phyloP scores from a whole-genome alignment of 805 yeast genomes.

The Candida sonorensis region DNA sequence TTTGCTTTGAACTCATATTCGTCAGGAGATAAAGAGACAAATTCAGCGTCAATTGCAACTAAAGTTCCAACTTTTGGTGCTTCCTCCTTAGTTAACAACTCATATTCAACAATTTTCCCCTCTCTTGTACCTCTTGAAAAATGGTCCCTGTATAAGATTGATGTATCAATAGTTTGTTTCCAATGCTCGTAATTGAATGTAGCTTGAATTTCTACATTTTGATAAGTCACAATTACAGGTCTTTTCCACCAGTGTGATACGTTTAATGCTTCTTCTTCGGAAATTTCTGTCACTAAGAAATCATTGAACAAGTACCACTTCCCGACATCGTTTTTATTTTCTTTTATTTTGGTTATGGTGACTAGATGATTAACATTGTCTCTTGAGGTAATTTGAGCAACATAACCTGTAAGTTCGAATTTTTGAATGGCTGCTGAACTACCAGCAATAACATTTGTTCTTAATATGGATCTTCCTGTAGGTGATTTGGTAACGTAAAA shows the following conservation, averaged over 20 bases:
- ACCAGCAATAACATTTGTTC: slow-evolving; percentile 20
- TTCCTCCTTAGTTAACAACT: slow-evolving; percentile 57
- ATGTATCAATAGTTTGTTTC: slow-evolving; percentile 47
- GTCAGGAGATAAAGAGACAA: slow-evolving; percentile 76
- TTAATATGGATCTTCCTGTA: slow-evolving; percentile 20
- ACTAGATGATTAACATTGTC: slow-evolving; percentile 54
- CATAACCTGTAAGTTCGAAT: slow-evolving; percentile 63
- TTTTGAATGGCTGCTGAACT: slow-evolving; percentile 23
- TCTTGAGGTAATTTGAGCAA: slow-evolving; percentile 56
- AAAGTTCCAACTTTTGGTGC: slow-evolving; percentile 71
- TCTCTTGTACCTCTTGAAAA: slow-evolving; percentile 64
- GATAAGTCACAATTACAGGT: slow-evolving; percentile 67
- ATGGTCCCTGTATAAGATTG: slow-evolving; percentile 66
- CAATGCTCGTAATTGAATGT: slow-evolving; percentile 44
- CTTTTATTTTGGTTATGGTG: slow-evolving; percentile 43
- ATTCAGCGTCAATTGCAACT: slow-evolving; percentile 95
- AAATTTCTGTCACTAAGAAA: slow-evolving; percentile 71
- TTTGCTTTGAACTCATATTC: slow-evolving; percentile 68
- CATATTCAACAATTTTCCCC: slow-evolving; percentile 53
- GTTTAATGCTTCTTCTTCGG: slow-evolving; percentile 73
- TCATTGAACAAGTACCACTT: slow-evolving; percentile 87
- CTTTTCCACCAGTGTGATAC: slow-evolving; percentile 74
- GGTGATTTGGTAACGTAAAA: slow-evolving; percentile 36
- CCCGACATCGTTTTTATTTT: slow-evolving; percentile 16
- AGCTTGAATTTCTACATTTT: slow-evolving; percentile 37